Evolutionary conservation across 164 flowering plant genomes (phyloP), one percentile per base, ranked within the genome.

Genomic region (Macadamia tetraphylla): DNA sequence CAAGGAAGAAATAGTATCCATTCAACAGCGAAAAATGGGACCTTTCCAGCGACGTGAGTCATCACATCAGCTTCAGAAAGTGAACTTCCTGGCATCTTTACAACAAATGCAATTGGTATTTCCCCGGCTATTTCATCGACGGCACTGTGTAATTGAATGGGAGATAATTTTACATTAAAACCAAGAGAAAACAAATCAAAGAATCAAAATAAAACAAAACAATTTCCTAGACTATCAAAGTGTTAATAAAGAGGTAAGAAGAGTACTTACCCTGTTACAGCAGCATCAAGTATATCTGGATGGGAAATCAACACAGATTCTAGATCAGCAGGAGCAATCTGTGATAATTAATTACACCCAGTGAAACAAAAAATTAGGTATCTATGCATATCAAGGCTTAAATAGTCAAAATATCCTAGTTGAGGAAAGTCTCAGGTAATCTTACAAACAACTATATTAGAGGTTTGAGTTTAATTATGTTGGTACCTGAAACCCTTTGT

Each of bases 291-390:
- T 29, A 92, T 81, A 31, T 85, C 88, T 30, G 95, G 94, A 71
- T 92, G 98, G 53, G 82, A 72, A 46, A 86, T 65, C 70, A 92
- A 59, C 17, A 83, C 74, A 67, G 81, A 77, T 71, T 92, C 98
- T 58, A 92, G 77, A 76, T 90, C 97, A 60, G 88, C 96, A 31
- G 97, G 95, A 53, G 97, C 85, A 77, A 92, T 83, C 98, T 92
- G 83, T 78, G 23, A 23, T 23, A 23, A 78, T 49, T 62, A 30
- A 18, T 18, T 9, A 32, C 58, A 56, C 18, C 30, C 29, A 12
- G 58, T 10, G 10, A 65, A 44, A 14, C 15, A 56, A 3, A 51
- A 23, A 52, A 3, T 52, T 7, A n/a, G 9, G 43, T 52, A 61
- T 12, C 29, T 62, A 56, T 13, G 0, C 23, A 23, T 23, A 23